A percentile compares a stretch with the other conserved stretches of the same genome.
Evolutionary conservation across 2,329 filamentous ascomycete genomes (phyloP).

Genomic region (Harringtonia aguacate): DNA sequence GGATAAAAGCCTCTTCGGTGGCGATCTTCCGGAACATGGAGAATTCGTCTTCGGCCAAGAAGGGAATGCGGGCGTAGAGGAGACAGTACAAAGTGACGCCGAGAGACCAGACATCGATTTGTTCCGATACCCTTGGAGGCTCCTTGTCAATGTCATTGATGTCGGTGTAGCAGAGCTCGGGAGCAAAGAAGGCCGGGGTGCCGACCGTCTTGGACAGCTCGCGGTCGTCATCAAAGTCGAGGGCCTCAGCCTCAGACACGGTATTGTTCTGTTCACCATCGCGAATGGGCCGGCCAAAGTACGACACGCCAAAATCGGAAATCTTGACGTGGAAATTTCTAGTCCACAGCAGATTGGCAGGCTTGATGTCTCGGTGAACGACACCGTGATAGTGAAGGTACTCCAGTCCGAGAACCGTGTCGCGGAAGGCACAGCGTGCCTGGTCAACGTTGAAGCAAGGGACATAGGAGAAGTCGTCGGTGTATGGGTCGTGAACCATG

Average conservation of each 20-base stretch:
- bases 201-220: slow-evolving; percentile 98
- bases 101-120: slow-evolving; percentile 95
- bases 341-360: slow-evolving; percentile 84
- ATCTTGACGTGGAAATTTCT: slow-evolving; percentile 85
- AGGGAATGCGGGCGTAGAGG: slow-evolving; percentile 87
- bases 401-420: slow-evolving; percentile 86
- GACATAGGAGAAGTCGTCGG: slow-evolving; percentile 86
- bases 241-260: slow-evolving; percentile 69
- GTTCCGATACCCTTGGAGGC: slow-evolving; percentile 73
- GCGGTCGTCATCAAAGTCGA: slow-evolving; percentile 82
- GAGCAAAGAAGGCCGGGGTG: slow-evolving; percentile 94
- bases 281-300: slow-evolving; percentile 78
- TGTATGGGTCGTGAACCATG: slow-evolving; percentile 53
- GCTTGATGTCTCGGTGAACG: slow-evolving; percentile 77
- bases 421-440: slow-evolving; percentile 75
- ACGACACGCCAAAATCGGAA: slow-evolving; percentile 96
- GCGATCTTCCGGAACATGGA: slow-evolving; percentile 88
- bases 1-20: slow-evolving; percentile 85
- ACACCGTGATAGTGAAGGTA: slow-evolving; percentile 86
- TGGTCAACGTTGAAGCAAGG: slow-evolving; percentile 83
- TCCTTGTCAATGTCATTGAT: slow-evolving; percentile 60
- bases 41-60: slow-evolving; percentile 83
- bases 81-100: slow-evolving; percentile 95
- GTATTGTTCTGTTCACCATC: slow-evolving; percentile 71
- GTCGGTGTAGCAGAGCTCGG: slow-evolving; percentile 88